A percentile compares a stretch with the other conserved stretches of the same genome.
phyloP scores from a whole-genome alignment of 2,329 filamentous ascomycete genomes.

The Claviceps cyperi region DNA sequence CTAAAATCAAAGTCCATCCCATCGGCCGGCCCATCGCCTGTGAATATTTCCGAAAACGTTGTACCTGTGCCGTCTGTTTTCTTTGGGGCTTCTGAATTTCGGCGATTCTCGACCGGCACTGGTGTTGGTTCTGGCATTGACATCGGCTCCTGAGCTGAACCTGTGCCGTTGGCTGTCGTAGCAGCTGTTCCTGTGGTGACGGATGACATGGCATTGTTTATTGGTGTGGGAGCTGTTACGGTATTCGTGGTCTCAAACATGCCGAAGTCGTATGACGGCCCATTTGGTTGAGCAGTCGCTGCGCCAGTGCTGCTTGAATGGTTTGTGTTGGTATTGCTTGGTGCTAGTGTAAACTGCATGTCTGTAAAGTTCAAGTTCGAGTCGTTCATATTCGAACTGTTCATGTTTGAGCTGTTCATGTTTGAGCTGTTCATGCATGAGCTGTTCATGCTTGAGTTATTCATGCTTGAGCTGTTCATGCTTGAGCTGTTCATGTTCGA shows the following conservation, averaged over 20 bases:
- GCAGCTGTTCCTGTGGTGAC: conserved; percentile 9
- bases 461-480: too few relatives aligned
- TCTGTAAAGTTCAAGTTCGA: conserved; percentile 38
- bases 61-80: conserved; percentile 14
- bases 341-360: conserved; percentile 41
- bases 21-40: conserved; percentile 26
- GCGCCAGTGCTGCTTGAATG: conserved; percentile 7
- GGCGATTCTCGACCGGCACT: conserved; percentile 2
- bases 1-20: conserved; percentile 22
- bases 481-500: too few relatives aligned
- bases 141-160: background rate
- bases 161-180: conserved; percentile 5
- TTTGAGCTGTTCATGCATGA: too few relatives aligned
- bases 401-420: too few relatives aligned
- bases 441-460: too few relatives aligned
- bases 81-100: conserved; percentile 12
- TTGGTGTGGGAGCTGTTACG: conserved; percentile 14
- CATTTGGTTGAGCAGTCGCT: conserved; percentile 12
- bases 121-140: background rate
- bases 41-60: conserved; percentile 32
- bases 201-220: conserved; percentile 18
- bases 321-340: conserved; percentile 18
- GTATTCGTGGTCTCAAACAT: conserved; percentile 25
- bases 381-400: conserved; percentile 1
- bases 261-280: conserved; percentile 30